Base-by-base conservation (phyloP, 441 rosid genomes). In the Omphalea diandra region DNA sequence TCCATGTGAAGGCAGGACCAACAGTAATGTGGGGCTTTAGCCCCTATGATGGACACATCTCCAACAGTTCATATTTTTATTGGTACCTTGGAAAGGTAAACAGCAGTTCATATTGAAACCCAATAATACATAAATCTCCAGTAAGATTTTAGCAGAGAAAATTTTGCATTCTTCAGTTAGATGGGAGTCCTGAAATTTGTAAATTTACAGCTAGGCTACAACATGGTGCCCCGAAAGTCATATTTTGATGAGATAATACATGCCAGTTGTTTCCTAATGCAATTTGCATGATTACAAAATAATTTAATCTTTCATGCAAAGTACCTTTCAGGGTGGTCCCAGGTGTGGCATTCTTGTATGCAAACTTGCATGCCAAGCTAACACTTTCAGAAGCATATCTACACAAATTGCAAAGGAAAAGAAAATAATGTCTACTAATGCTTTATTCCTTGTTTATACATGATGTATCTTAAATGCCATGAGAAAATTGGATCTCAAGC, bases 301-400 rank as follows among this genome's bases (percentile, higher is more conserved):
- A 54, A 31, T 22, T 12, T 10, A 9, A 55, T 43, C 11, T 50
- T 69, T 68, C 65, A 72, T 62, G 62, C 18, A 38, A 40, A 69
- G 63, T 87, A 91, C 98, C 97, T 83, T 71, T 79, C 68, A 94
- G 76, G 63, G 86, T 90, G 79, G 85, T 90, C 81, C 97, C 98
- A 31, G 97, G 89, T 2, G 89, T 84, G 58, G 97, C 97, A 73
- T 84, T 83, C 81, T 55, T 85, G 84, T 94, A 94, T 43, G 96
- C 98, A 35, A 68, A 91, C 75, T 85, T 88, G 86, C 98, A 94
- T 22, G 98, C 98, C 79, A 91, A 81, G 61, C 71, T 75, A 52
- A 94, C 74, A 78, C 98, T 91, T 79, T 91, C 97, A 79, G 94
- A 84, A 60, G 97, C 97, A 65, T 87, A 91, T 66, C 98, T 94